These are phyloP conservation scores for Musa acuminata DNA, from an alignment of 176 grass and related monocot genomes.

Conservation along the genomic window DNA sequence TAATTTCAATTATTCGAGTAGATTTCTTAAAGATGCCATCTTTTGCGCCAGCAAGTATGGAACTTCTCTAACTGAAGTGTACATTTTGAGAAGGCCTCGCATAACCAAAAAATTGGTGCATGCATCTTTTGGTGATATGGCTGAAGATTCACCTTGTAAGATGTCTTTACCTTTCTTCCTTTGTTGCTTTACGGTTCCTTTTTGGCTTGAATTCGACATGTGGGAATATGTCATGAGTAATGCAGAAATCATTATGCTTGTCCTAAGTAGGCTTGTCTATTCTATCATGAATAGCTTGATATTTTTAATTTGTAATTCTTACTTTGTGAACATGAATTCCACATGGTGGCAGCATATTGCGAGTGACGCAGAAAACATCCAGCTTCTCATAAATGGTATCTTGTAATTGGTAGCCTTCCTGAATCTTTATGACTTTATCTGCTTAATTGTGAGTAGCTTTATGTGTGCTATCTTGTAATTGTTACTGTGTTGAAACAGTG, in stretches of 20 bases:
- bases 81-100: slow-evolving; percentile 14
- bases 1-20: slow-evolving; percentile 10
- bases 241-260: not conserved
- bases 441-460: too few relatives aligned
- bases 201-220: not conserved
- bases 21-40: slow-evolving; percentile 4
- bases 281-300: not conserved
- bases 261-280: not conserved
- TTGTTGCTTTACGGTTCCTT: slow-evolving; percentile 1
- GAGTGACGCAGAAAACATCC: too few relatives aligned
- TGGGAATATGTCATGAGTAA: not conserved
- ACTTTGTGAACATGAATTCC: too few relatives aligned
- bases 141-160: slow-evolving; percentile 47
- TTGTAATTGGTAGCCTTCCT: too few relatives aligned
- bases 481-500: too few relatives aligned
- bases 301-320: not conserved
- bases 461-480: too few relatives aligned
- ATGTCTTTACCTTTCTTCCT: not conserved
- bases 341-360: too few relatives aligned
- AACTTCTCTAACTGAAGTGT: slow-evolving; percentile 10
- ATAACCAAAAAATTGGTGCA: slow-evolving; percentile 29
- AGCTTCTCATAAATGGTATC: too few relatives aligned
- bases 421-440: too few relatives aligned
- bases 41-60: slow-evolving; percentile 19
- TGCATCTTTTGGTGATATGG: slow-evolving; percentile 48